These are phyloP conservation scores for Gyrodon lividus DNA, from an alignment of 768 basidiomycete genomes.

Conservation along the genomic window DNA sequence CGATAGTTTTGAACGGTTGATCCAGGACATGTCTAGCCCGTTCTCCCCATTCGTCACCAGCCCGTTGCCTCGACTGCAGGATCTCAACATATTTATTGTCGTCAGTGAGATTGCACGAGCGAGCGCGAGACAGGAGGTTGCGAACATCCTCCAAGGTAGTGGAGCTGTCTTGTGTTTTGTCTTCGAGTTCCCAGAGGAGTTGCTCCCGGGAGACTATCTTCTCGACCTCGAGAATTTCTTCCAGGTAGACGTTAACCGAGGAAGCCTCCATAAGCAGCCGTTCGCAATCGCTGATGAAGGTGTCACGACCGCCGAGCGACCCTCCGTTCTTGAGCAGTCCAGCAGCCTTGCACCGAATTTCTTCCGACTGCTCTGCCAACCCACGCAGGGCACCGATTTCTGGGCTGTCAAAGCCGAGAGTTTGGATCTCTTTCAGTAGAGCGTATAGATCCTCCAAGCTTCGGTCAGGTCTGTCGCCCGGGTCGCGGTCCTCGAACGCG, in stretches of 20 bases:
- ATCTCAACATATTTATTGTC: conserved; percentile 66
- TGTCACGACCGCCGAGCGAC: conserved; percentile 47
- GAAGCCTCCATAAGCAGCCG: conserved; percentile 66
- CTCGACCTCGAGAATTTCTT: conserved; percentile 75
- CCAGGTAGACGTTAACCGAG: conserved; percentile 79
- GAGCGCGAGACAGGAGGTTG: conserved; percentile 67
- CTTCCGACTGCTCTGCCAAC: conserved; percentile 63
- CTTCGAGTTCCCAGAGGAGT: conserved; percentile 72
- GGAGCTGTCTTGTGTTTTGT: conserved; percentile 62
- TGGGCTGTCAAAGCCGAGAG: conserved; percentile 79
- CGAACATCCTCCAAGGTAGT: conserved; percentile 79
- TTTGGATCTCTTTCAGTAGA: conserved; percentile 69
- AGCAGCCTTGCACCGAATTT: conserved; percentile 55
- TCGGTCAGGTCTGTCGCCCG: conserved; percentile 68
- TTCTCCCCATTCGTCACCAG: conserved; percentile 78
- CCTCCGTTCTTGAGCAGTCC: conserved; percentile 46
- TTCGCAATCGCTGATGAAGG: conserved; percentile 68
- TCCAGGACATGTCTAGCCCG: conserved; percentile 63
- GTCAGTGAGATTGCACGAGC: conserved; percentile 58
- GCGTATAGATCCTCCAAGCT: conserved; percentile 68
- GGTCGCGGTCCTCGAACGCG: conserved; percentile 42
- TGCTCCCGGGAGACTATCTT: conserved; percentile 79
- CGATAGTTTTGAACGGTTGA: conserved; percentile 70
- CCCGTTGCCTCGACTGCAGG: conserved; percentile 60
- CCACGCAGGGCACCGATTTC: conserved; percentile 61